Conservation (phyloP, 2,329 filamentous ascomycete genomes). For the Aureobasidium sp. region DNA sequence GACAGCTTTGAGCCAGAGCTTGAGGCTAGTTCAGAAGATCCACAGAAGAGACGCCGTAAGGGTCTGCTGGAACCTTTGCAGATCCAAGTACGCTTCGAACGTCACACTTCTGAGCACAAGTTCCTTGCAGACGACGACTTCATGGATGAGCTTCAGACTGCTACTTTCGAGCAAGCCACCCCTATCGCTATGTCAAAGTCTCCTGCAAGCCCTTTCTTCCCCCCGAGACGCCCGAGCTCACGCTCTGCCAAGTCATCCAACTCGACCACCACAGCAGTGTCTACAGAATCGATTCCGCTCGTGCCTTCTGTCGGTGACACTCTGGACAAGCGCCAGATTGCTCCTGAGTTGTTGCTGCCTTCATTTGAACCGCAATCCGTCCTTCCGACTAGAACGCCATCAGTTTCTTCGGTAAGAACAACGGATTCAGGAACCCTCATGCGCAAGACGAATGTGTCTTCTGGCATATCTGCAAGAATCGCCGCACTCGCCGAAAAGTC, state of each 20-base stretch:
- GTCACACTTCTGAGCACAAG: constrained; percentile 35
- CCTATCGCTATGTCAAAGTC: constrained; percentile 72
- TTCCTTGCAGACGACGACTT: constrained; percentile 59
- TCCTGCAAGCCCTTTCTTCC: constrained; percentile 61
- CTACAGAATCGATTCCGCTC: not conserved
- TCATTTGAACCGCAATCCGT: not conserved
- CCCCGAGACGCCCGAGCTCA: constrained; percentile 25
- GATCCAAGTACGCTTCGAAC: constrained; percentile 27
- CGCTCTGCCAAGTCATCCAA: constrained; percentile 19
- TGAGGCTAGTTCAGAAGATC: not conserved
- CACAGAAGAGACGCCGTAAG: constrained; percentile 32
- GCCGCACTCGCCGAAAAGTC: constrained; percentile 77
- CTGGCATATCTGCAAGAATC: constrained; percentile 88
- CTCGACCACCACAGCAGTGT: constrained; percentile 15
- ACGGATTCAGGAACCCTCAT: not conserved
- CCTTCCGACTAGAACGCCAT: not conserved
- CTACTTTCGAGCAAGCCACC: constrained; percentile 75
- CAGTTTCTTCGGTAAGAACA: constrained; percentile 1
- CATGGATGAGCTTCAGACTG: constrained; percentile 73
- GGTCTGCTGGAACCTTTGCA: constrained; percentile 32
- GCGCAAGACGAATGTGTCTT: constrained; percentile 69
- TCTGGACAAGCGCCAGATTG: not conserved
- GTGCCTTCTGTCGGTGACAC: not conserved
- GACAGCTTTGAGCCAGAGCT: not conserved
- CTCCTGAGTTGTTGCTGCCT: not conserved